Evolutionary conservation across 2,329 filamentous ascomycete genomes (phyloP).

Genomic region (Calonectria pseudoreteaudii): DNA sequence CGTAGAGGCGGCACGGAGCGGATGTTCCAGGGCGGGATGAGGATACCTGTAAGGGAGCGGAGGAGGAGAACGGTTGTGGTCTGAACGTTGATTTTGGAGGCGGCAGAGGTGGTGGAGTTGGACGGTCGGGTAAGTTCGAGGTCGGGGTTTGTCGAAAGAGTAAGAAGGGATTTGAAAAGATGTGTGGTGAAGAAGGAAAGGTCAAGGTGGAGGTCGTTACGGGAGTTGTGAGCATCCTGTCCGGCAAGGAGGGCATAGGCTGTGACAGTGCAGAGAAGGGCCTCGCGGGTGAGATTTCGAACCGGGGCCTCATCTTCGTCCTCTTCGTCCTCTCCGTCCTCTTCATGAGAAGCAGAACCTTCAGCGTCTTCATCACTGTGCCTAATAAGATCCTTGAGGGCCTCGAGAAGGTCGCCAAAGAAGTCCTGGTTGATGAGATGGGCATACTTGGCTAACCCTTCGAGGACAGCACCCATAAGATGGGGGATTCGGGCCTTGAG

Average conservation of each 20-base stretch:
- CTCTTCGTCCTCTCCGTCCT: constrained; percentile 53
- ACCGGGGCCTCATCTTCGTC: constrained; percentile 60
- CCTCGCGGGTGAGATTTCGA: constrained; percentile 85
- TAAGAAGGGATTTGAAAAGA: constrained; percentile 87
- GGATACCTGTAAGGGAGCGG: constrained; percentile 83
- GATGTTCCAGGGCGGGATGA: constrained; percentile 80
- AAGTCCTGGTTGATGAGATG: constrained; percentile 99
- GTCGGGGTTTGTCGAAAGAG: constrained; percentile 83
- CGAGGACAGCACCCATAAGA: constrained; percentile 96
- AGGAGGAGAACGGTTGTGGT: constrained; percentile 94
- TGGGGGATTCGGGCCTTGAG: constrained; percentile 84
- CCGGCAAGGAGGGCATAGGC: constrained; percentile 96
- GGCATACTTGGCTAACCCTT: constrained; percentile 92
- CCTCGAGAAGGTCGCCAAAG: constrained; percentile 95
- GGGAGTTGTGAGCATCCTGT: constrained; percentile 89
- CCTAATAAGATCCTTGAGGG: constrained; percentile 90
- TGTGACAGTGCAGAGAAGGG: constrained; percentile 93
- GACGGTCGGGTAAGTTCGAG: constrained; percentile 78
- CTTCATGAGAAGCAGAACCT: constrained; percentile 55
- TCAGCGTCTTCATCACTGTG: constrained; percentile 73
- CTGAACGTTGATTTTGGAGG: constrained; percentile 87
- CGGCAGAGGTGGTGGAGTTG: constrained; percentile 53
- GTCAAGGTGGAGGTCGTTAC: constrained; percentile 85
- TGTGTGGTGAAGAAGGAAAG: constrained; percentile 95
- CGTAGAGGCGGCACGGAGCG: constrained; percentile 83